Base-by-base conservation (phyloP, 805 yeast species). In the Torulaspora maleeae region DNA sequence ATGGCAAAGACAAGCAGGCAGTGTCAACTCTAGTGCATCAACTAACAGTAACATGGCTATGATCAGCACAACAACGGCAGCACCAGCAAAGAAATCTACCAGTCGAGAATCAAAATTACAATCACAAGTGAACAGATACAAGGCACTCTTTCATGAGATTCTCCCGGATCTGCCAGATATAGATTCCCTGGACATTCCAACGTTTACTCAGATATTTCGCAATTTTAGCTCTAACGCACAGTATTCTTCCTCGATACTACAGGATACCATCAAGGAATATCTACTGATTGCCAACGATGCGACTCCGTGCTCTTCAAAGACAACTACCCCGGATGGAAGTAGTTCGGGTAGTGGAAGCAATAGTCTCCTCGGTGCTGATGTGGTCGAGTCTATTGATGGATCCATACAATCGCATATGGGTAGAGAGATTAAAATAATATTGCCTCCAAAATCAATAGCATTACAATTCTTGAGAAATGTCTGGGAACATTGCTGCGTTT, bases 401-500 rank as follows among this genome's bases (percentile, higher is more conserved):
- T 53, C 56, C 11, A 45, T 48, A 19, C 52, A 53, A 33, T 50
- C 52, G 12, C 47, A 40, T 6, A 51, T 59, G n/a, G 66, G 62
- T 12, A 53, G 70, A 43, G 90, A 82, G 56, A 75, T 84, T 52
- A 79, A 74, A 51, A 75, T 83, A 40, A 77, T 84, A 7, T 66
- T 89, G 35, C 97, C 97, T 0, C 79, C 93, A 3, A 80, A 85
- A 56, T 82, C 80, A 17, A 77, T 78, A 19, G 91, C 96, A 0
- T 66, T 86, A 30, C 78, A 79, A 55, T 73, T 89, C 55, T 80
- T 89, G 24, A 80, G 79, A 55, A 78, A 80, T 38, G 86, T 91
- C 2, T 89, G 96, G 95, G 80, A 82, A 55, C 83, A 84, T 54
- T 89, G 95, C 1, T 87, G 95, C 66, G 76, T 93, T 8, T 68